A percentile compares a stretch with the other conserved stretches of the same genome.
These are phyloP conservation scores for Jasminum sambac DNA, from an alignment of 257 asterid species.

Conservation along the genomic window DNA sequence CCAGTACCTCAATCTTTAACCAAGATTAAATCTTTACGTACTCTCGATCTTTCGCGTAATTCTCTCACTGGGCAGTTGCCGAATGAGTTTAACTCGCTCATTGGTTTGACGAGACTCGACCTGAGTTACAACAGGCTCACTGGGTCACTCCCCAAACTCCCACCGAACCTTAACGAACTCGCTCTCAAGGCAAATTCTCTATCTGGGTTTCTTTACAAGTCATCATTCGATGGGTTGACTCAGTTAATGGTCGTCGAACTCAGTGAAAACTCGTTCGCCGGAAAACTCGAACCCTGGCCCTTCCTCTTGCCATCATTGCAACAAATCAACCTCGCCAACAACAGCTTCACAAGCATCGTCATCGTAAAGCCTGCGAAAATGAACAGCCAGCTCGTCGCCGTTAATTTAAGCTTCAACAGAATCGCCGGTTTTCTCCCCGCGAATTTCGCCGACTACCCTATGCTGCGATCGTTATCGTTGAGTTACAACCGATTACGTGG, in stretches of 20 bases:
- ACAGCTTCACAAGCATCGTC: constrained; percentile 46
- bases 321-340: constrained; percentile 66
- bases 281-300: constrained; percentile 60
- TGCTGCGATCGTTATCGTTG: constrained; percentile 58
- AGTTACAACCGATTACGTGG: constrained; percentile 75
- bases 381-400: constrained; percentile 70
- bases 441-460: constrained; percentile 51
- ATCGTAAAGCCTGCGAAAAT: constrained; percentile 34
- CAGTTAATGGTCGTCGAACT: constrained; percentile 71
- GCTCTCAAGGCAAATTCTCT: constrained; percentile 71
- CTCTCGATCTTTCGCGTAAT: constrained; percentile 71
- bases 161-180: constrained; percentile 59
- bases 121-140: constrained; percentile 73
- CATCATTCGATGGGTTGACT: constrained; percentile 52
- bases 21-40: constrained; percentile 38
- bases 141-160: constrained; percentile 70
- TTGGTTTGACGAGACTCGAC: constrained; percentile 57
- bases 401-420: constrained; percentile 65
- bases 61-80: constrained; percentile 58
- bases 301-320: constrained; percentile 72
- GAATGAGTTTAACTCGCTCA: constrained; percentile 32
- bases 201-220: constrained; percentile 44
- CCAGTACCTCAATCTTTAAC: constrained; percentile 58
- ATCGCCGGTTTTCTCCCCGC: constrained; percentile 57
- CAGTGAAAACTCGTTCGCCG: constrained; percentile 64